Percentiles rank a stretch among this genome's conserved stretches.
phyloP scores from a whole-genome alignment of 306 rosid species.

The Vicia sativa region DNA sequence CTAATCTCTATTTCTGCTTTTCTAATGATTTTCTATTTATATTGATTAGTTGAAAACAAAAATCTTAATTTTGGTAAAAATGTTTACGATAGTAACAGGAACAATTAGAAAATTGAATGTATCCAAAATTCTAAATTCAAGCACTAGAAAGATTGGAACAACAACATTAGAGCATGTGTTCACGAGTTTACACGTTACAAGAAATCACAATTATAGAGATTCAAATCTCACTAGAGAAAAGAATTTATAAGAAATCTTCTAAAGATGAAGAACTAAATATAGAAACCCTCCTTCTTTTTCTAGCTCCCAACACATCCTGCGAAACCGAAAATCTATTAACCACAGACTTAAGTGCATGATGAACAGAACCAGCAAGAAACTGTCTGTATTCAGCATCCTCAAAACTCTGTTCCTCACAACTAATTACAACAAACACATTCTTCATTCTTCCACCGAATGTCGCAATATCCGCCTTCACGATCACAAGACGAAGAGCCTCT shows the following conservation, averaged over 20 bases:
- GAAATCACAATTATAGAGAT: constrained; percentile 13
- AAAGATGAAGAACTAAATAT: constrained; percentile 53
- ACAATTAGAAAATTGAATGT: not conserved
- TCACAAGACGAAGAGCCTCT: constrained; percentile 58
- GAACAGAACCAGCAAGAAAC: constrained; percentile 55
- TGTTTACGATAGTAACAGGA: not conserved
- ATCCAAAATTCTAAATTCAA: not conserved
- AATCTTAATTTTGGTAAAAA: not conserved
- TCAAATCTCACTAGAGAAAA: not conserved
- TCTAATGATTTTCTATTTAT: too few relatives aligned
- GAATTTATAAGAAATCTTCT: constrained; percentile 48
- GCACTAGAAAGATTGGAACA: constrained; percentile 11
- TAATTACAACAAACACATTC: constrained; percentile 62
- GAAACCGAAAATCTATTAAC: constrained; percentile 61
- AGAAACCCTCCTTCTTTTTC: constrained; percentile 55
- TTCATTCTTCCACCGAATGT: constrained; percentile 72
- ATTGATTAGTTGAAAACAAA: too few relatives aligned
- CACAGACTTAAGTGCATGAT: constrained; percentile 63
- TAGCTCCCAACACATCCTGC: constrained; percentile 50
- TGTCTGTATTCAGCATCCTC: constrained; percentile 49
- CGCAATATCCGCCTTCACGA: constrained; percentile 59
- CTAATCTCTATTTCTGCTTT: too few relatives aligned
- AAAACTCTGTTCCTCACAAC: constrained; percentile 47
- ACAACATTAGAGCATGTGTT: constrained; percentile 22
- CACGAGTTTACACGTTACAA: constrained; percentile 30